Conservation (phyloP, 352 stramenopile genomes). For the Phytophthora pseudosyringae region DNA sequence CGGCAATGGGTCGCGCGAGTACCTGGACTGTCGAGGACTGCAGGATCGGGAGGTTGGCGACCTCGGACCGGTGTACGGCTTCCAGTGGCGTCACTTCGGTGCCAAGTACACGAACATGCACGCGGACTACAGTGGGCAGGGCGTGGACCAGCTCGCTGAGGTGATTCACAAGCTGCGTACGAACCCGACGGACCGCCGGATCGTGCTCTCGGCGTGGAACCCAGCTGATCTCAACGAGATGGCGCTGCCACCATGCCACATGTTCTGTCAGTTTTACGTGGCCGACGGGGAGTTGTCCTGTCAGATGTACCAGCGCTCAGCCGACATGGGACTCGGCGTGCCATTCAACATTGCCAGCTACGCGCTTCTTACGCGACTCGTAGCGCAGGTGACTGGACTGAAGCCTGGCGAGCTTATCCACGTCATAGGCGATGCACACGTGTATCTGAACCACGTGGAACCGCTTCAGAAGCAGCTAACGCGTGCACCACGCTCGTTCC, state of each 20-base stretch:
- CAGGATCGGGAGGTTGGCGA: constrained; percentile 96
- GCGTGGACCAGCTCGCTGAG: constrained; percentile 98
- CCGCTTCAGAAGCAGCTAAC: constrained; percentile 96
- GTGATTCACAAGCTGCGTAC: constrained; percentile 98
- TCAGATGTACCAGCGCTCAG: constrained; percentile 99
- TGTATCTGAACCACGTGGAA: constrained; percentile 99
- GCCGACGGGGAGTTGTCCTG: constrained; percentile 84
- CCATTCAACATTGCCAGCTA: constrained; percentile 99
- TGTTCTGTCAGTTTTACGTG: constrained; percentile 98
- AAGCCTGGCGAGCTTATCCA: constrained; percentile 98
- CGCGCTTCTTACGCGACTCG: constrained; percentile 96
- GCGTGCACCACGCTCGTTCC: constrained; percentile 94
- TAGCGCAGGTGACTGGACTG: constrained; percentile 95
- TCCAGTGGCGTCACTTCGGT: constrained; percentile 99
- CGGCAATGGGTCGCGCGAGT: constrained; percentile 98
- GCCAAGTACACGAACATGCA: constrained; percentile 98
- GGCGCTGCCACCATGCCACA: constrained; percentile 99
- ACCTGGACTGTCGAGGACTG: constrained; percentile 93
- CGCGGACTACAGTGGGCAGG: constrained; percentile 97
- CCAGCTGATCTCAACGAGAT: constrained; percentile 96
- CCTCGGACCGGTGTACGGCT: constrained; percentile 96
- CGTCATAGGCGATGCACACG: constrained; percentile 98
- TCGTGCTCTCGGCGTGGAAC: constrained; percentile 99
- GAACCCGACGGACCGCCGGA: constrained; percentile 97
- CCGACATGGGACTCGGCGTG: constrained; percentile 99